Percentiles rank a stretch among this genome's conserved stretches.
Conservation (phyloP, 225 moss, liverwort and hornwort species). For the Lunularia cruciata region DNA sequence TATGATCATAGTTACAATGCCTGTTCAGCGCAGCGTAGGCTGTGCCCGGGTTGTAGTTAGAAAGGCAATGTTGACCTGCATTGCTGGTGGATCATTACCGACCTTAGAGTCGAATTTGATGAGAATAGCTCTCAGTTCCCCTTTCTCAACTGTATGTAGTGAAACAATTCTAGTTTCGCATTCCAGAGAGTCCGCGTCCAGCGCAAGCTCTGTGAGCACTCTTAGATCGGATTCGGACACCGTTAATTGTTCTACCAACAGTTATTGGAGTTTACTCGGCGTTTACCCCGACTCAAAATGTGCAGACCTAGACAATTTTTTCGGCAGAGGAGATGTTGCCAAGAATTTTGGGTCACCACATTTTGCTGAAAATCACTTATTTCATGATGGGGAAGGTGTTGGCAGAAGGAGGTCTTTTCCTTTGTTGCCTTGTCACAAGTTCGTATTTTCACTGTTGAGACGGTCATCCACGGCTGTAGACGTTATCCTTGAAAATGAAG, state of each 20-base stretch:
- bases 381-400: not conserved
- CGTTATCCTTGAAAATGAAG: slow-evolving; percentile 10
- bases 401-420: not conserved
- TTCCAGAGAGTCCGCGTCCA: not conserved
- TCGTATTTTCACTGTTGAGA: not conserved
- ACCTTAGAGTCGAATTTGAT: not conserved
- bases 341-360: not conserved
- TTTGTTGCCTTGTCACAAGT: not conserved
- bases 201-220: not conserved
- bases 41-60: not conserved
- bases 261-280: not conserved
- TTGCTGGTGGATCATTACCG: not conserved
- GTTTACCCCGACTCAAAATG: not conserved
- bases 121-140: not conserved
- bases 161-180: not conserved
- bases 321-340: not conserved
- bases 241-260: not conserved
- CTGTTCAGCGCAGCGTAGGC: not conserved
- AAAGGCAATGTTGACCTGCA: not conserved
- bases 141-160: not conserved
- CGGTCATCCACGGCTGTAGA: slow-evolving; percentile 9
- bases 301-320: not conserved
- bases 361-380: not conserved
- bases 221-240: not conserved
- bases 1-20: slow-evolving; percentile 4